Evolutionary conservation across 345 rosid genomes (phyloP).

Genomic region (Eucalyptus curtisii): DNA sequence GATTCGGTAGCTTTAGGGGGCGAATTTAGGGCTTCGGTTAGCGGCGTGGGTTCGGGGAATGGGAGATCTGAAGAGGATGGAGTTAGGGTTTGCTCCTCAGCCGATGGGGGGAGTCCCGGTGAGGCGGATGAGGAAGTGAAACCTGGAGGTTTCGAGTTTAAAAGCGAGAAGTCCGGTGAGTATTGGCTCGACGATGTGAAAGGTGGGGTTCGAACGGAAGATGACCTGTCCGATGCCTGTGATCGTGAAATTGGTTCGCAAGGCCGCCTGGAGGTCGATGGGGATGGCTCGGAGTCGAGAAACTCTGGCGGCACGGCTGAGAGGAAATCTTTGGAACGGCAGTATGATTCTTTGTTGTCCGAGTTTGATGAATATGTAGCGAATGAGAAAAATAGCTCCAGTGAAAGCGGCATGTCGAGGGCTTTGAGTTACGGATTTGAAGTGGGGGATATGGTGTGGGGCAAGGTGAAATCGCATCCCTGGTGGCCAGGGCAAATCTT

Average conservation of each 20-base stretch:
- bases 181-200: neutral
- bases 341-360: conserved; percentile 38
- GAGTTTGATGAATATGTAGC: conserved; percentile 94
- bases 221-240: neutral
- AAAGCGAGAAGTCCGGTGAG: neutral
- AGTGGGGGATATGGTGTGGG: conserved; percentile 99
- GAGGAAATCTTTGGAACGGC: neutral
- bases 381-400: conserved; percentile 43
- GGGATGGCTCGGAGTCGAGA: neutral
- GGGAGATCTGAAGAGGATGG: neutral
- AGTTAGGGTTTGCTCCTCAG: neutral
- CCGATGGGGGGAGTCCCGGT: neutral
- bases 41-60: neutral
- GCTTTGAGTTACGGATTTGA: conserved; percentile 74
- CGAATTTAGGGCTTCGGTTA: neutral
- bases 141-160: neutral
- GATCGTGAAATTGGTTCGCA: neutral
- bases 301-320: neutral
- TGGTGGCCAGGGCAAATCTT: conserved; percentile 99
- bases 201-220: neutral
- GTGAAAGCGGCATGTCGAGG: conserved; percentile 49
- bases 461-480: conserved; percentile 97
- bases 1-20: neutral
- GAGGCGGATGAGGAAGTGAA: neutral
- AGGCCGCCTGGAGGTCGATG: neutral